Evolutionary conservation across 1,284 basidiomycete species (phyloP), one percentile per base, ranked within the genome.

Genomic region (Microbotryum violaceum): DNA sequence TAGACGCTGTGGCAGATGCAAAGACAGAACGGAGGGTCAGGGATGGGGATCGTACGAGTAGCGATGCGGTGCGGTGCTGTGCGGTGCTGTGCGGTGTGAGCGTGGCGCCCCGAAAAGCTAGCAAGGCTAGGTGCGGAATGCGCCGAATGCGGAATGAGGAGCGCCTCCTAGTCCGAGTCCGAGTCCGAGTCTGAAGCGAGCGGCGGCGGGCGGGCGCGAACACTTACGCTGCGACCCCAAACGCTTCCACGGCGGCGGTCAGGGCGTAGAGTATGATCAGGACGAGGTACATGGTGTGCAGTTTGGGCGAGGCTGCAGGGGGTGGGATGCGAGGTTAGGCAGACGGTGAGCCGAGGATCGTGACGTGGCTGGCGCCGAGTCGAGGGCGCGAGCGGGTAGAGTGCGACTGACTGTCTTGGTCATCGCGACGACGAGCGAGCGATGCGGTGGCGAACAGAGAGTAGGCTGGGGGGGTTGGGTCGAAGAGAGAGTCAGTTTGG

Each of bases 201-300:
- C 31, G 31, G 6, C 6, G 27, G 31, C 31, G 31, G 7, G 9
- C 8, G 31, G 6, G 6, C 7, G 9, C 8, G 8, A 31, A 31
- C 9, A 44, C 53, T 37, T 9, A 46, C 25, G 9, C 29, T 25
- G 21, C 29, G 33, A 66, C 16, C 20, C 62, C 67, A 27, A 64
- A 64, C 6, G 49, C 44, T 21, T 68, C 67, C 46, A 62, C 49
- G 33, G 50, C 66, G 21, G 56, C 56, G 21, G 20, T 33, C n/a
- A 57, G 49, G 56, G 49, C 50, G 57, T 64, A 68, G 42, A 68
- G 62, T 23, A 64, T 47, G n/a, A 56, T 60, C 45, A 68, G 44
- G 25, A 54, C 57, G 51, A 68, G 47, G 56, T 66, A 64, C 42
- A 66, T 29, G 7, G 47, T 49, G 8, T 55, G 14, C 47, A 68